Base-by-base conservation (phyloP, 768 basidiomycete genomes). In the Auricularia heimuer region DNA sequence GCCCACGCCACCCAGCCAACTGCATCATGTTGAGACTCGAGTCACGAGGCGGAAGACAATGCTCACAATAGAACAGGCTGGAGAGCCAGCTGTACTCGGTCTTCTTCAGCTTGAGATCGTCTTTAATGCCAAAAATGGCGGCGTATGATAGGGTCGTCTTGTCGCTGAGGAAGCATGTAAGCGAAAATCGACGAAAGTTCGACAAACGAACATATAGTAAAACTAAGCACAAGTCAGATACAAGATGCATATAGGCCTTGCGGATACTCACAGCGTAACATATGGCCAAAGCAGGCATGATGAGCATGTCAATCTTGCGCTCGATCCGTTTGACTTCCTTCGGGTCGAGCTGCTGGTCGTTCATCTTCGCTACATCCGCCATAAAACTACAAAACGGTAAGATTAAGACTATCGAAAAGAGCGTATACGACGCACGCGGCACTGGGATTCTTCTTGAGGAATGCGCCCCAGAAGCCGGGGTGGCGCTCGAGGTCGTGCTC, bases 1-100 rank as follows among this genome's bases (percentile, higher is more conserved):
- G 78, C 78, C 78, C 78, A 74, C 3, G 67, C 73, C 3, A 78
- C 63, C 77, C 78, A 79, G 14, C 78, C 73, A 67, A 69, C 47
- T 51, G 47, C 18, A 21, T 6, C 11, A 21, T 8, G 16, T 8
- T 51, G 18, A 51, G 36, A 37, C 18, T 8, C 61, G 36, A 39
- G 12, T 7, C 14, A 45, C 11, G 14, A 62, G 35, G 14, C 11
- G 21, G 21, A n/a, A 42, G 39, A 24, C 42, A 54, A 72, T 6
- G 18, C 47, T 6, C 47, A 51, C 24, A 78, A 70, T 78, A 78
- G 68, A 77, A 77, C 62, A 77, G 68, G 67, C 71, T 73, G 51
- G 68, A 69, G 10, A 73, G 68, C 71, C 72, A 72, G 63, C 64
- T 73, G 65, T 79, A 79, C 63, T 78, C 67, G 21, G 68, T 68